phyloP scores from a whole-genome alignment of 2,329 filamentous ascomycete species.

The Thermoascus crustaceus region DNA sequence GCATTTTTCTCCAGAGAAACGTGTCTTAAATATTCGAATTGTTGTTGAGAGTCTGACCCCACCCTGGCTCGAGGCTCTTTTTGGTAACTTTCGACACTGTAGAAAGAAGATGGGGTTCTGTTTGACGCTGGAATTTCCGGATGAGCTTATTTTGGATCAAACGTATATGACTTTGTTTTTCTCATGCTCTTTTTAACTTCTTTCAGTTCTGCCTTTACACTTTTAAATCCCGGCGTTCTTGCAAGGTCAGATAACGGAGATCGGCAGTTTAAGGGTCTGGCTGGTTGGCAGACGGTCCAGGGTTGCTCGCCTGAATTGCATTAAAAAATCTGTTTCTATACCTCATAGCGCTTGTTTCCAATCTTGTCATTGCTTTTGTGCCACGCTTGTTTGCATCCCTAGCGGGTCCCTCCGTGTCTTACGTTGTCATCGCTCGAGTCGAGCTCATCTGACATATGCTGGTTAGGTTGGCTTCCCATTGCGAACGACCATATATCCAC shows the following conservation, averaged over 20 bases:
- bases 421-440: neutral
- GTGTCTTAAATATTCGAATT: neutral
- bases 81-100: no score
- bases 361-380: conserved; percentile 7
- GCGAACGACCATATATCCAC: conserved; percentile 1
- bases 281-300: conserved; percentile 10
- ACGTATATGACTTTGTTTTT: conserved; percentile 13
- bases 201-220: conserved; percentile 4
- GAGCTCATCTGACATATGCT: conserved; percentile 1
- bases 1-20: no score
- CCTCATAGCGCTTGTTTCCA: conserved; percentile 8
- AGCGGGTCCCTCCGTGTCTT: neutral
- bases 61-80: no score
- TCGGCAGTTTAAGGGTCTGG: conserved; percentile 12
- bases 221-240: conserved; percentile 17
- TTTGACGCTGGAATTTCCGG: no score
- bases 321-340: conserved; percentile 8
- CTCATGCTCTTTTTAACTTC: conserved; percentile 3
- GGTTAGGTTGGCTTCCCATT: neutral
- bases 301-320: conserved; percentile 15
- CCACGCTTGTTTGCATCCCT: conserved; percentile 3
- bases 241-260: conserved; percentile 13
- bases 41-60: no score
- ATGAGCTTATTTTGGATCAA: conserved; percentile 9
- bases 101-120: no score